phyloP scores from a whole-genome alignment of 306 rosid genomes.

The Mucuna pruriens region DNA sequence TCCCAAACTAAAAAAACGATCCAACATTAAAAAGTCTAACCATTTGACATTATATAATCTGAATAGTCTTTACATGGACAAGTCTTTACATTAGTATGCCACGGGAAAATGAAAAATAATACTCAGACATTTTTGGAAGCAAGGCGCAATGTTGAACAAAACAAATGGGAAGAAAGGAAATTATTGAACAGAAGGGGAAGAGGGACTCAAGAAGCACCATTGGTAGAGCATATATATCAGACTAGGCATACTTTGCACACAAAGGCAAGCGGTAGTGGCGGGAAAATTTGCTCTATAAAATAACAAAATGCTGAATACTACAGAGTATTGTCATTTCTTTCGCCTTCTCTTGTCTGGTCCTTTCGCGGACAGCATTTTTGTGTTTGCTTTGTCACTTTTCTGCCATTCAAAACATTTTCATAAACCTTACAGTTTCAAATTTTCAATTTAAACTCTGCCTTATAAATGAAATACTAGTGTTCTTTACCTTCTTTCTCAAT shows the following conservation, averaged over 20 bases:
- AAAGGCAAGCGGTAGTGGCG: neutral
- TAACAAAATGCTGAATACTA: neutral
- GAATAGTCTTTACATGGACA: conserved; percentile 31
- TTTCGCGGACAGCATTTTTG: conserved; percentile 37
- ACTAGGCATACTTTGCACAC: neutral
- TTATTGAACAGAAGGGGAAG: neutral
- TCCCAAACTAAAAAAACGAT: neutral
- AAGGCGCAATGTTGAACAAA: neutral
- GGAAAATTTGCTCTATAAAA: conserved; percentile 31
- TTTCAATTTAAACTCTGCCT: neutral
- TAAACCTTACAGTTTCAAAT: conserved; percentile 7
- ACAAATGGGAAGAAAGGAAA: conserved; percentile 10
- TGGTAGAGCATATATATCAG: neutral
- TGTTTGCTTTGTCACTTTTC: conserved; percentile 44
- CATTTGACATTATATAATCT: conserved; percentile 2
- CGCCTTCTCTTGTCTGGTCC: conserved; percentile 55
- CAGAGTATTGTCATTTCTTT: conserved; percentile 39
- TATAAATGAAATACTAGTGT: conserved; percentile 1
- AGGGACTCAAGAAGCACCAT: neutral
- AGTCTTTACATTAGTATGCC: conserved; percentile 21
- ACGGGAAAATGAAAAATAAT: neutral
- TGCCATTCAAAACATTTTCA: conserved; percentile 46
- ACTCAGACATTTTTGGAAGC: neutral
- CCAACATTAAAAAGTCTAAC: no score
- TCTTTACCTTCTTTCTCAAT: conserved; percentile 57